These are phyloP conservation scores for Stemphylium beticola DNA, from an alignment of 2,329 filamentous ascomycete genomes.

Conservation along the genomic window DNA sequence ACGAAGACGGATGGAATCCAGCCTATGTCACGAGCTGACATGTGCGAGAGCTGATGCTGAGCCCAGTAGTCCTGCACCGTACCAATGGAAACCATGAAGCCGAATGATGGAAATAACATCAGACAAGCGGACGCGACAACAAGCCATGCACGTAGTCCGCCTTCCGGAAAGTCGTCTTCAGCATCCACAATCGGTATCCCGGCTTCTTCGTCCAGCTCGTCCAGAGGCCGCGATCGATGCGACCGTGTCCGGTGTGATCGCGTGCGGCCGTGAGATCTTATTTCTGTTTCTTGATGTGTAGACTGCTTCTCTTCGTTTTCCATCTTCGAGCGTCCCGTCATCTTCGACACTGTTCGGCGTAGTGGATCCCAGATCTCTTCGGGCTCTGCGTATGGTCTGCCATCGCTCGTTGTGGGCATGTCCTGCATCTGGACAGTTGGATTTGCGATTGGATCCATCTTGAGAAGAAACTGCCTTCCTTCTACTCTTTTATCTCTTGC, in stretches of 20 bases:
- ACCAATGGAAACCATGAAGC: constrained; percentile 60
- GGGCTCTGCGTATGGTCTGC: constrained; percentile 13
- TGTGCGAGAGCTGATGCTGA: constrained; percentile 71
- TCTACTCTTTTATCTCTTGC: neutral
- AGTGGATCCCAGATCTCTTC: constrained; percentile 29
- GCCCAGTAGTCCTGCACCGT: constrained; percentile 82
- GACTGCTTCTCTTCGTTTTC: constrained; percentile 22
- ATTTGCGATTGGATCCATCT: constrained; percentile 40
- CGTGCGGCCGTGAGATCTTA: constrained; percentile 7
- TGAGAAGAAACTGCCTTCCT: neutral
- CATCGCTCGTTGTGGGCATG: constrained; percentile 17
- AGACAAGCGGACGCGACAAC: constrained; percentile 49
- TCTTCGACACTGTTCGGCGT: constrained; percentile 24
- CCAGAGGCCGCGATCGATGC: constrained; percentile 6
- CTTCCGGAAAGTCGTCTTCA: constrained; percentile 47
- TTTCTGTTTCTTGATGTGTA: constrained; percentile 15
- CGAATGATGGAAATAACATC: constrained; percentile 44
- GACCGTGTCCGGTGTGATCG: constrained; percentile 13
- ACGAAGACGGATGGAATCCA: constrained; percentile 92
- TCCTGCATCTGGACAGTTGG: constrained; percentile 33
- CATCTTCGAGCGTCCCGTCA: constrained; percentile 28
- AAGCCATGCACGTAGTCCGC: constrained; percentile 49
- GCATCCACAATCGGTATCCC: constrained; percentile 25
- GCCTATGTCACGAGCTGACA: constrained; percentile 69
- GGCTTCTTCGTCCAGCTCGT: constrained; percentile 14